phyloP scores from a whole-genome alignment of 1,284 basidiomycete species.

The Heterobasidion occidentale region DNA sequence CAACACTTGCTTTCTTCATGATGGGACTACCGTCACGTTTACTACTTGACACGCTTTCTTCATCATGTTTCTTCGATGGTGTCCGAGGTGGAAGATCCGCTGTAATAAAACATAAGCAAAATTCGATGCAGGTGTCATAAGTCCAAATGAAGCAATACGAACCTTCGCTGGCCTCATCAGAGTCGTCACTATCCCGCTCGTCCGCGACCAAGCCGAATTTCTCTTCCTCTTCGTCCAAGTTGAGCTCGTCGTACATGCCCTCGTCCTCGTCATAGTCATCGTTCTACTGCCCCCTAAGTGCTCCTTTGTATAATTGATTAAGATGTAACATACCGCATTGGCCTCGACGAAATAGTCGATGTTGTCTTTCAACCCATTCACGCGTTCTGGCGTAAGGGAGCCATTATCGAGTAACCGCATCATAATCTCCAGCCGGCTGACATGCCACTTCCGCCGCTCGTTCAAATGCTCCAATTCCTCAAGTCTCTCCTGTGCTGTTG shows the following conservation, averaged over 20 bases:
- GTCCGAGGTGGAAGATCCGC: conserved; percentile 58
- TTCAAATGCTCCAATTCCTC: conserved; percentile 86
- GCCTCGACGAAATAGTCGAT: conserved; percentile 96
- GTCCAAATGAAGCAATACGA: conserved; percentile 13
- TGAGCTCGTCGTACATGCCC: conserved; percentile 97
- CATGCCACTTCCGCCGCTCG: conserved; percentile 95
- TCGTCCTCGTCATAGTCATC: conserved; percentile 98
- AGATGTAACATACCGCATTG: conserved; percentile 69
- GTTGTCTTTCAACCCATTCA: conserved; percentile 85
- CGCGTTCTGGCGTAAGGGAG: conserved; percentile 76
- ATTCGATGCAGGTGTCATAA: background rate
- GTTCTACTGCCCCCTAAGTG: conserved; percentile 49
- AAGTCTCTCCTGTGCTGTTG: conserved; percentile 60
- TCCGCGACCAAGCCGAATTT: conserved; percentile 71
- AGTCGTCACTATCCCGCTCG: conserved; percentile 66
- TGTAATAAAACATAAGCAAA: conserved; percentile 7
- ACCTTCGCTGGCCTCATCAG: conserved; percentile 72
- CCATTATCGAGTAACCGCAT: conserved; percentile 94
- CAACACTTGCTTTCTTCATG: conserved; percentile 61
- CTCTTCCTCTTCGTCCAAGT: conserved; percentile 96
- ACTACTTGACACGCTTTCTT: conserved; percentile 61
- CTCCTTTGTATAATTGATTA: conserved; percentile 5
- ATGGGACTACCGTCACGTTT: conserved; percentile 67
- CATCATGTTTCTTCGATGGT: conserved; percentile 67
- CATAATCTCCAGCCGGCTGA: conserved; percentile 88